Base-by-base conservation (phyloP, 106 monocot genomes). In the Alisma plantagoaquatica region DNA sequence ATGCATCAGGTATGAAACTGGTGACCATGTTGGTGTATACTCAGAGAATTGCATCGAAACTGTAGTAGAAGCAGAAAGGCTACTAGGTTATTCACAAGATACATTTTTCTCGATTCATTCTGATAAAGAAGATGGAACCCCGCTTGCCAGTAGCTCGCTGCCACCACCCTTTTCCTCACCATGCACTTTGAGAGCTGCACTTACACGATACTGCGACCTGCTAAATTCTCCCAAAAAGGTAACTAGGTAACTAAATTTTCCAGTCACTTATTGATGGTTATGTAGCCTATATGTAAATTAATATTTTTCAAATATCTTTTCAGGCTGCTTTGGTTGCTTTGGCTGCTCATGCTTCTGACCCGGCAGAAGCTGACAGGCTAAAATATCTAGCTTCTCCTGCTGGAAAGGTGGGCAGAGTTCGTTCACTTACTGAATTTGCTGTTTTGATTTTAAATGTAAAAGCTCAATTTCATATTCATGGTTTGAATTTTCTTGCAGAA, bases 211-310 rank as follows among this genome's bases (percentile, higher is more conserved):
- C 76, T 78, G 84, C 50, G 96, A 98, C 49, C 89, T 98, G 44
- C 59, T 98, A 32, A 89, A 72, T 73, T 85, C 85, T 41, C 96
- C 96, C 16, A 98, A 98, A 53, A 98, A 98, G 81, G 96, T 85
- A 46, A 8, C n/a, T n/a, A n/a, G n/a, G n/a, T n/a, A n/a, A n/a
- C n/a, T n/a, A n/a, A n/a, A n/a, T n/a, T n/a, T n/a, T n/a, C n/a
- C n/a, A n/a, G n/a, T n/a, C n/a, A n/a, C n/a, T n/a, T n/a, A n/a
- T n/a, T n/a, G n/a, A n/a, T n/a, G n/a, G n/a, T n/a, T n/a, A n/a
- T n/a, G n/a, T n/a, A n/a, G n/a, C n/a, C n/a, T n/a, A n/a, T n/a
- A n/a, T n/a, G n/a, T n/a, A n/a, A n/a, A n/a, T n/a, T n/a, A n/a
- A n/a, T n/a, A n/a, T n/a, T n/a, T n/a, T n/a, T n/a, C n/a, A 17